Percentiles rank a stretch among this genome's conserved stretches.
These are phyloP conservation scores for Secale cereale DNA, from an alignment of 176 grass and related monocot genomes.

Conservation along the genomic window DNA sequence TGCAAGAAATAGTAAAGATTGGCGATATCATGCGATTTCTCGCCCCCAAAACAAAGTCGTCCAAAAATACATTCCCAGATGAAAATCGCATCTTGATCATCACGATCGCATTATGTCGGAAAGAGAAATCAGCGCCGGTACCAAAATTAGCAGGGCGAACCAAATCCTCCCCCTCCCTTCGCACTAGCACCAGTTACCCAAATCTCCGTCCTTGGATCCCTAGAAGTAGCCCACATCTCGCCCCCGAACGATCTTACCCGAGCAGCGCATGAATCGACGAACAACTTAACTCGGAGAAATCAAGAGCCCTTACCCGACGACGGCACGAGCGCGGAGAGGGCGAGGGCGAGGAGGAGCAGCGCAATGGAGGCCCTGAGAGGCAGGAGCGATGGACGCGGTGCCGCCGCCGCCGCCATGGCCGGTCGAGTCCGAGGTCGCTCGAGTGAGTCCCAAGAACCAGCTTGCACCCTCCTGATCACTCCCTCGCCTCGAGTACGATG, in stretches of 20 bases:
- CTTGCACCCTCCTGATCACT: slow-evolving; percentile 23
- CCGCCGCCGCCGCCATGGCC: slow-evolving; percentile 24
- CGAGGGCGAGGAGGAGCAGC: slow-evolving; percentile 12
- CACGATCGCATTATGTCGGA: neutral
- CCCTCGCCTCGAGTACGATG: neutral
- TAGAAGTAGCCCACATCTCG: neutral
- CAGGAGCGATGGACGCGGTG: neutral
- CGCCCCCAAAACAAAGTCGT: neutral
- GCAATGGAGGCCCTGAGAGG: neutral
- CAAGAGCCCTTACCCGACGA: slow-evolving; percentile 24
- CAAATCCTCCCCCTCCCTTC: neutral
- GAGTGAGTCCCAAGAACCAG: neutral
- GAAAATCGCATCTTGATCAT: neutral
- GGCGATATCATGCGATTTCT: neutral
- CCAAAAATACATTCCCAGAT: neutral
- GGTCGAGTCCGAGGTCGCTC: neutral
- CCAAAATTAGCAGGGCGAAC: neutral
- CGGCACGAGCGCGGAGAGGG: neutral
- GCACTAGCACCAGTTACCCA: neutral
- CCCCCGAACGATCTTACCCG: neutral
- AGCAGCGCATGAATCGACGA: neutral
- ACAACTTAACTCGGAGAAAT: neutral
- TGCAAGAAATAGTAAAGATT: neutral
- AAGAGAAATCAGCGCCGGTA: neutral
- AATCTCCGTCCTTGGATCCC: neutral